A percentile compares a stretch with the other conserved stretches of the same genome.
These are phyloP conservation scores for Phialophora verrucosa DNA, from an alignment of 2,329 filamentous ascomycete species.

Conservation along the genomic window DNA sequence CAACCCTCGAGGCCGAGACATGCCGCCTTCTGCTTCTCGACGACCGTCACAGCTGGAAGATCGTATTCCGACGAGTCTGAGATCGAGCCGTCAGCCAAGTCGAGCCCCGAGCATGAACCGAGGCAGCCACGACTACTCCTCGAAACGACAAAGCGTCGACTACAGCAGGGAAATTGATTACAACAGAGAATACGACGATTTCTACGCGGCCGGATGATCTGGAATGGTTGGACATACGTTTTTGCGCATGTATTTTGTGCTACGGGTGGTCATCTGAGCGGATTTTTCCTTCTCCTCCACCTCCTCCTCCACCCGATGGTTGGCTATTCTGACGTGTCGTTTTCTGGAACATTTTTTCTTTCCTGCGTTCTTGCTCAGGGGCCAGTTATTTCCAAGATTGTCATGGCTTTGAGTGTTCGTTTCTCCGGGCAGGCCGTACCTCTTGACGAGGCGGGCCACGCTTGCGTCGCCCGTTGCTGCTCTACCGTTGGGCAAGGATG, in stretches of 20 bases:
- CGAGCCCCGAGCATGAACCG: conserved; percentile 29
- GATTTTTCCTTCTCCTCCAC: conserved; percentile 1
- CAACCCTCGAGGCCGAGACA: conserved; percentile 19
- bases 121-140: conserved; percentile 22
- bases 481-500: conserved; percentile 15
- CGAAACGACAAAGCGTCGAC: conserved; percentile 31
- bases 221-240: conserved; percentile 9
- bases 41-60: conserved; percentile 33
- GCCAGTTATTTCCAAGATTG: neutral
- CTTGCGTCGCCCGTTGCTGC: conserved; percentile 18
- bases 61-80: conserved; percentile 16
- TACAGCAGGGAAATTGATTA: conserved; percentile 18
- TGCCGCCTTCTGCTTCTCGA: conserved; percentile 18
- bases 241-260: conserved; percentile 14
- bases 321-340: conserved; percentile 25
- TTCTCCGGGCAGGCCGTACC: conserved; percentile 10
- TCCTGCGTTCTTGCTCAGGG: neutral
- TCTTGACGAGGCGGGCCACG: conserved; percentile 2
- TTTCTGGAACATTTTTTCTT: conserved; percentile 13
- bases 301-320: conserved; percentile 2
- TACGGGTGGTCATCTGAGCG: conserved; percentile 8
- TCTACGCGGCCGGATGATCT: conserved; percentile 17
- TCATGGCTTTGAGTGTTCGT: conserved; percentile 8
- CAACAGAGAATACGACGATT: conserved; percentile 20
- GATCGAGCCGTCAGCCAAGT: conserved; percentile 31